Percentiles rank a stretch among this genome's conserved stretches.
These are phyloP conservation scores for Trichosporon sp. DNA, from an alignment of 1,284 basidiomycete species.

Conservation along the genomic window DNA sequence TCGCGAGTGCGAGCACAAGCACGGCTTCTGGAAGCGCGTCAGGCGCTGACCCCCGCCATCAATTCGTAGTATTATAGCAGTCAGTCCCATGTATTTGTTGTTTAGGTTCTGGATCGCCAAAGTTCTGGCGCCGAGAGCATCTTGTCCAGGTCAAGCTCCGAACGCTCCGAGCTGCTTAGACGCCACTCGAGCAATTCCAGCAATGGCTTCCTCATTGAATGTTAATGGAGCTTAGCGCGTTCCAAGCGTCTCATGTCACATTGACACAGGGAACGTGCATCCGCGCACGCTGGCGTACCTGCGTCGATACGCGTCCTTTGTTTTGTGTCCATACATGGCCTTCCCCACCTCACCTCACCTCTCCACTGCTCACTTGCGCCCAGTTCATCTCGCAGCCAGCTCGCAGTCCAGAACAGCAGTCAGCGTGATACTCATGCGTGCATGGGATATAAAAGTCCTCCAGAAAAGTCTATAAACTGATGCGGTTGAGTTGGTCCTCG, in stretches of 20 bases:
- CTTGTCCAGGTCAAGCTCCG: too few relatives aligned
- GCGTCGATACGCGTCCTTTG: too few relatives aligned
- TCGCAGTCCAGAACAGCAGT: too few relatives aligned
- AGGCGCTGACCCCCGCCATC: neutral
- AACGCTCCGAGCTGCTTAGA: too few relatives aligned
- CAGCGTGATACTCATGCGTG: neutral
- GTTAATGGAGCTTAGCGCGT: neutral
- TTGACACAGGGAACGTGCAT: neutral
- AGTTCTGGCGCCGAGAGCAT: too few relatives aligned
- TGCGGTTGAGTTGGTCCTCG: neutral
- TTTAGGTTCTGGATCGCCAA: neutral
- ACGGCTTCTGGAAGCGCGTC: neutral
- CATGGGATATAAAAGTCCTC: slow-evolving; percentile 14
- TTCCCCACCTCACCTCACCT: too few relatives aligned
- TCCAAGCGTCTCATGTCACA: neutral
- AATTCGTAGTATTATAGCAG: neutral
- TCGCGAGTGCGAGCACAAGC: neutral
- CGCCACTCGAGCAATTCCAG: too few relatives aligned
- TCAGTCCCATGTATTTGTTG: slow-evolving; percentile 2
- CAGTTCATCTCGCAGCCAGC: too few relatives aligned
- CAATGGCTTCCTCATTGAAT: too few relatives aligned
- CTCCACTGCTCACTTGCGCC: too few relatives aligned
- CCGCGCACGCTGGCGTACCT: too few relatives aligned
- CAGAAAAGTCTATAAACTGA: slow-evolving; percentile 19
- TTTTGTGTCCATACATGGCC: too few relatives aligned